A percentile compares a stretch with the other conserved stretches of the same genome.
Evolutionary conservation across 129 eudicot species (phyloP).

Genomic region (Helichrysum umbraculigerum): DNA sequence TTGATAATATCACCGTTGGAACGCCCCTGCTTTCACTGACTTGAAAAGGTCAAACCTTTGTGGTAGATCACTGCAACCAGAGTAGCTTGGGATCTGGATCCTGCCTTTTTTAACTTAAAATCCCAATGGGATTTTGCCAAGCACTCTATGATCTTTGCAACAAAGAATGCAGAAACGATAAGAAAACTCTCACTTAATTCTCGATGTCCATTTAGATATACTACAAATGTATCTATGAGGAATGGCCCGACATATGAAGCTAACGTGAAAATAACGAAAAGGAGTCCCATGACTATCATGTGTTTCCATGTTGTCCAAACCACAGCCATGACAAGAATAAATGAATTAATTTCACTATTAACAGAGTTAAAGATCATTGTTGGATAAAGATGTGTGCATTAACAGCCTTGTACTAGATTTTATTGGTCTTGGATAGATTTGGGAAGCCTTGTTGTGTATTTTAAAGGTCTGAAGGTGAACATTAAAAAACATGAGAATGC

Average conservation of each 20-base stretch:
- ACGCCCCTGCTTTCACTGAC: constrained; percentile 59
- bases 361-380: no score
- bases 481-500: no score
- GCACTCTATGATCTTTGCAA: constrained; percentile 72
- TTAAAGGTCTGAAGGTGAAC: no score
- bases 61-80: constrained; percentile 67
- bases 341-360: constrained; percentile 38
- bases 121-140: constrained; percentile 63
- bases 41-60: constrained; percentile 68
- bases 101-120: constrained; percentile 63
- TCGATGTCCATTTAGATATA: constrained; percentile 60
- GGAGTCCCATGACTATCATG: constrained; percentile 45
- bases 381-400: no score
- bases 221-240: constrained; percentile 70
- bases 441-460: no score
- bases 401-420: no score
- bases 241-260: constrained; percentile 79
- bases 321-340: constrained; percentile 58
- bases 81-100: constrained; percentile 54
- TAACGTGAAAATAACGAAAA: constrained; percentile 46
- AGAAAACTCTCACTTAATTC: constrained; percentile 42
- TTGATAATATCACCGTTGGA: constrained; percentile 80
- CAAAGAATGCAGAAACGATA: constrained; percentile 58
- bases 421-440: no score
- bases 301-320: constrained; percentile 57